Evolutionary conservation across 2,329 filamentous ascomycete species (phyloP).

Genomic region (Exophiala calicioides): DNA sequence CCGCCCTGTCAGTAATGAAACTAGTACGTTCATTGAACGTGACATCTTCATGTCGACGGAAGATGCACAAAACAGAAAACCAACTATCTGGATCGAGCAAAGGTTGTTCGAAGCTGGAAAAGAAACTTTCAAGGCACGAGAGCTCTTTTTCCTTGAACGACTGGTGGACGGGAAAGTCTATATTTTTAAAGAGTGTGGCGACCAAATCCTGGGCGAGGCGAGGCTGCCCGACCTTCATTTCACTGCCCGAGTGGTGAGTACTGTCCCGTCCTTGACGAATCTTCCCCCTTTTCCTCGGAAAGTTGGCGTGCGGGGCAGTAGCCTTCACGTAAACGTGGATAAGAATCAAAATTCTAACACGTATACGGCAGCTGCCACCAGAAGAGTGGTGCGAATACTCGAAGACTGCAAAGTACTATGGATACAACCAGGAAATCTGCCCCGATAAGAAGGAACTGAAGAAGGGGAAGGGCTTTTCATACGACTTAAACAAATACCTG

Average conservation of each 20-base stretch:
- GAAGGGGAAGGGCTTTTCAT: slow-evolving; percentile 2
- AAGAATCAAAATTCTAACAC: no score
- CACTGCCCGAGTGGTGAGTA: slow-evolving; percentile 9
- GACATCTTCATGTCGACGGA: slow-evolving; percentile 10
- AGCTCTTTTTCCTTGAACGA: slow-evolving; percentile 10
- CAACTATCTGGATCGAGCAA: slow-evolving; percentile 9
- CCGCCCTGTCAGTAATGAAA: slow-evolving; percentile 9
- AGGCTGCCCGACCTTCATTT: slow-evolving; percentile 10
- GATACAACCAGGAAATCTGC: slow-evolving; percentile 7
- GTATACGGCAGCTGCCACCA: neutral
- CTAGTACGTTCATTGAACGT: slow-evolving; percentile 12
- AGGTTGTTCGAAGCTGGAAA: slow-evolving; percentile 3
- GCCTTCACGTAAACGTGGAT: no score
- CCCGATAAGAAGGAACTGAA: slow-evolving; percentile 1
- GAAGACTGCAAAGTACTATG: slow-evolving; percentile 12
- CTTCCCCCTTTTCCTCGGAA: no score
- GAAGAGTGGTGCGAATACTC: slow-evolving; percentile 9
- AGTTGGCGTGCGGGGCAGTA: no score
- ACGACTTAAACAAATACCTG: neutral
- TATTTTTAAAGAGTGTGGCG: slow-evolving; percentile 8
- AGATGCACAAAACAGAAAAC: slow-evolving; percentile 8
- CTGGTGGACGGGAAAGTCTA: slow-evolving; percentile 6
- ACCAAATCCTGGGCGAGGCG: slow-evolving; percentile 7
- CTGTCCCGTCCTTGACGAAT: neutral
- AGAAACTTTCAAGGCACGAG: slow-evolving; percentile 7